Percentiles rank a stretch among this genome's conserved stretches.
Evolutionary conservation across 768 basidiomycete genomes (phyloP).

Genomic region (Tylopilus felleus): DNA sequence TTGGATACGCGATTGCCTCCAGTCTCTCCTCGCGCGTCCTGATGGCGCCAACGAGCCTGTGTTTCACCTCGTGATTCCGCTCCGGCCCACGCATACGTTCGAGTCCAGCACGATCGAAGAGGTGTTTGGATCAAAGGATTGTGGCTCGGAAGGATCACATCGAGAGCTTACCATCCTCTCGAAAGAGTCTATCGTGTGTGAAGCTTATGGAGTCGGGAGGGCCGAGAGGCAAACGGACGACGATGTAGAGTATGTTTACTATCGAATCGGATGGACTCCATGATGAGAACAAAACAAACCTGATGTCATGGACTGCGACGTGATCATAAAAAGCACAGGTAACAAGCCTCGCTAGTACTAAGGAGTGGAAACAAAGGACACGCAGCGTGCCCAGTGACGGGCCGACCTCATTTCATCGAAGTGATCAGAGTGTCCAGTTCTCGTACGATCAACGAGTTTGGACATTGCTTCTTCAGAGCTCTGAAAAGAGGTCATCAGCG

Average conservation of each 20-base stretch:
- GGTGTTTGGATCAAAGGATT: constrained; percentile 39
- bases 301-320: neutral
- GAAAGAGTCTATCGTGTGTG: constrained; percentile 55
- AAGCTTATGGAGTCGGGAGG: constrained; percentile 31
- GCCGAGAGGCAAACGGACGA: constrained; percentile 33
- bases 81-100: constrained; percentile 57
- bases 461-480: constrained; percentile 66
- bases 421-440: constrained; percentile 67
- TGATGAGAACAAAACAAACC: neutral
- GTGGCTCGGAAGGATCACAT: neutral
- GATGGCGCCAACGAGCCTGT: neutral
- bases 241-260: constrained; percentile 69
- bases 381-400: neutral
- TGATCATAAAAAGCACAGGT: neutral
- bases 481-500: constrained; percentile 39
- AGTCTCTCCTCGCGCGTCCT: constrained; percentile 34
- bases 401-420: constrained; percentile 58
- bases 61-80: constrained; percentile 46
- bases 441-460: constrained; percentile 75
- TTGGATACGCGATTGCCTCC: constrained; percentile 46
- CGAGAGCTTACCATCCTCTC: constrained; percentile 46
- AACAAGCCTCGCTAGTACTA: neutral
- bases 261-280: constrained; percentile 62
- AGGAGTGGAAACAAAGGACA: neutral
- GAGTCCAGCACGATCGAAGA: constrained; percentile 60